Evolutionary conservation across 1,139 yeast genomes (phyloP).

Genomic region (Yamadazyma buinensis): DNA sequence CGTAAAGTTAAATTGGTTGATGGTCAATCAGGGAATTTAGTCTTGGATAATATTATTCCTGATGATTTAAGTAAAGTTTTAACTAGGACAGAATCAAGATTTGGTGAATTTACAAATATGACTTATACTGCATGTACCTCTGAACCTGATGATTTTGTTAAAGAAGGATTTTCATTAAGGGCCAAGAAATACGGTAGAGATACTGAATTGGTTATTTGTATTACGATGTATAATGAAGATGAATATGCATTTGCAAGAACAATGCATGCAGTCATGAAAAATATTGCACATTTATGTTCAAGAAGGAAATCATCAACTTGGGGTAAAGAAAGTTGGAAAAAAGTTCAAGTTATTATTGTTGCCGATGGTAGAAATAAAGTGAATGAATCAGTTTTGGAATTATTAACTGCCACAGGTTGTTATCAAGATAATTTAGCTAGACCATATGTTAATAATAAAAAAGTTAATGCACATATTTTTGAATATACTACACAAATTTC

Average conservation of each 20-base stretch:
- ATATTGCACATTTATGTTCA: slow-evolving; percentile 80
- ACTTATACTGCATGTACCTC: slow-evolving; percentile 92
- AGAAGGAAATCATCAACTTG: slow-evolving; percentile 79
- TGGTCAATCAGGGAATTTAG: slow-evolving; percentile 67
- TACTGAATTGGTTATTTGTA: slow-evolving; percentile 83
- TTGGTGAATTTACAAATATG: slow-evolving; percentile 91
- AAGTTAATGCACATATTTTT: slow-evolving; percentile 87
- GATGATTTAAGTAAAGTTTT: slow-evolving; percentile 74
- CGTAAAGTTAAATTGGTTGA: slow-evolving; percentile 61
- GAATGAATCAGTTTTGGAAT: slow-evolving; percentile 75
- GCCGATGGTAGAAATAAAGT: slow-evolving; percentile 93
- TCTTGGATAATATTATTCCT: slow-evolving; percentile 91
- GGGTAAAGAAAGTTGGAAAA: slow-evolving; percentile 97
- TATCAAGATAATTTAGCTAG: slow-evolving; percentile 96
- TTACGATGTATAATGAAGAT: slow-evolving; percentile 96
- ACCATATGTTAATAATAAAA: slow-evolving; percentile 84
- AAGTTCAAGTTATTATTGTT: slow-evolving; percentile 83
- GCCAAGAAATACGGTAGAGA: slow-evolving; percentile 83
- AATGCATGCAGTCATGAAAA: slow-evolving; percentile 88
- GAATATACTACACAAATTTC: slow-evolving; percentile 93
- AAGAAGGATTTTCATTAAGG: slow-evolving; percentile 77
- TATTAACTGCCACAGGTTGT: slow-evolving; percentile 89
- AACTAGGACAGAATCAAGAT: slow-evolving; percentile 71
- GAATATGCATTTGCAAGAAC: slow-evolving; percentile 86
- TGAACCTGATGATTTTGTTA: slow-evolving; percentile 79